Evolutionary conservation across 2,329 filamentous ascomycete species (phyloP).

Genomic region (Beauveria sp.): DNA sequence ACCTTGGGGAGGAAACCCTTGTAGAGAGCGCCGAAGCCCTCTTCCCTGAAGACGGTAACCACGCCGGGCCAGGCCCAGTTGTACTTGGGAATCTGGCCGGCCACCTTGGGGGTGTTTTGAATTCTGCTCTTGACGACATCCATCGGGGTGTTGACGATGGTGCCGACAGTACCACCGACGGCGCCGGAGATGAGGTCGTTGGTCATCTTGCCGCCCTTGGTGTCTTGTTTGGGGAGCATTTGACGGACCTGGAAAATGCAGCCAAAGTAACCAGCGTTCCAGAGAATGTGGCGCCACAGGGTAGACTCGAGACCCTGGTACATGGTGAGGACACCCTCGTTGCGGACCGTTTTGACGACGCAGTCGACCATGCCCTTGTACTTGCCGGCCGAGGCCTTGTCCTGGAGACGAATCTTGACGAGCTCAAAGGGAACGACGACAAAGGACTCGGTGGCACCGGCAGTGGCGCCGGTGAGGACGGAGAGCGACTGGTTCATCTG

Average conservation of each 20-base stretch:
- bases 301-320: conserved; percentile 98
- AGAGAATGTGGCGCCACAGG: conserved; percentile 82
- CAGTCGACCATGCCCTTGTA: conserved; percentile 79
- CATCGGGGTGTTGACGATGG: conserved; percentile 88
- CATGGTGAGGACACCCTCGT: conserved; percentile 78
- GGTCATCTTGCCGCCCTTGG: conserved; percentile 71
- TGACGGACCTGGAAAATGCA: conserved; percentile 95
- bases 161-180: conserved; percentile 81
- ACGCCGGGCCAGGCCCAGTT: conserved; percentile 95
- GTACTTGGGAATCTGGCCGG: conserved; percentile 85
- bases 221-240: conserved; percentile 71
- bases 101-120: conserved; percentile 80
- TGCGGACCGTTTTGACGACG: conserved; percentile 70
- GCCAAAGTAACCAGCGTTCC: conserved; percentile 96
- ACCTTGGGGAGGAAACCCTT: conserved; percentile 98
- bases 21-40: conserved; percentile 87
- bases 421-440: conserved; percentile 98
- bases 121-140: conserved; percentile 98
- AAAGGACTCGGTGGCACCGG: conserved; percentile 91
- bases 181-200: conserved; percentile 86
- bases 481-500: conserved; percentile 92
- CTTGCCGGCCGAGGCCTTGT: conserved; percentile 85
- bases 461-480: conserved; percentile 86
- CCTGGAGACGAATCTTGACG: conserved; percentile 96
- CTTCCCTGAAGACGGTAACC: conserved; percentile 81